Evolutionary conservation across 345 rosid species (phyloP), one percentile per base, ranked within the genome.

Genomic region (Microcos paniculata): DNA sequence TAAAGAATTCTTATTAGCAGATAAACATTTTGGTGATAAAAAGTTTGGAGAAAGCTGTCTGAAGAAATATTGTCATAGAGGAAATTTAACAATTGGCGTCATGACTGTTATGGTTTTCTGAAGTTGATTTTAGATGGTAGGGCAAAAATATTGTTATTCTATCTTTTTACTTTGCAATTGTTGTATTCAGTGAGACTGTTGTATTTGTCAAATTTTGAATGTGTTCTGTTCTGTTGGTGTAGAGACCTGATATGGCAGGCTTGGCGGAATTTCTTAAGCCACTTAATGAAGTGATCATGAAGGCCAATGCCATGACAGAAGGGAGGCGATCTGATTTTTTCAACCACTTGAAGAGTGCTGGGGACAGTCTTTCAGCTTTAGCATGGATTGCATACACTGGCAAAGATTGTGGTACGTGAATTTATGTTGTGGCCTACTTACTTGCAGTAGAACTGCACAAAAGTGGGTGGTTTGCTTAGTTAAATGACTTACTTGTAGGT

Each of bases 381-480:
- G 97, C 90, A 2, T 94, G 97, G 98, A 87, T 96, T 88, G 95
- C 99, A 51, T 94, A 82, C 81, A 85, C 93, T 1, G 98, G 97
- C 42, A 96, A 96, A 80, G 96, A 90, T 71, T 96, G 99, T 75
- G 98, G 98, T 92, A 76, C 72, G 91, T 73, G 28, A 67, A 65
- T 66, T 62, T 40, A 40, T 65, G n/a, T 58, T 3, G 35, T 38
- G 49, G 35, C 38, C 63, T 65, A 63, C 46, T 73, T 59, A n/a
- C 40, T 30, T 13, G 19, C 13, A 46, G n/a, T 46, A 43, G 26
- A 4, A 26, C 48, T 72, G 67, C 43, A 26, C 62, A 33, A 23
- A 28, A 56, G 18, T 56, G 53, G 13, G 10, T 1, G 7, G 35
- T 55, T 35, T 58, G 26, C 51, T 53, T 23, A 57, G 15, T 43